These are phyloP conservation scores for Talaromyces rugulosus DNA, from an alignment of 2,329 filamentous ascomycete genomes.

Conservation along the genomic window DNA sequence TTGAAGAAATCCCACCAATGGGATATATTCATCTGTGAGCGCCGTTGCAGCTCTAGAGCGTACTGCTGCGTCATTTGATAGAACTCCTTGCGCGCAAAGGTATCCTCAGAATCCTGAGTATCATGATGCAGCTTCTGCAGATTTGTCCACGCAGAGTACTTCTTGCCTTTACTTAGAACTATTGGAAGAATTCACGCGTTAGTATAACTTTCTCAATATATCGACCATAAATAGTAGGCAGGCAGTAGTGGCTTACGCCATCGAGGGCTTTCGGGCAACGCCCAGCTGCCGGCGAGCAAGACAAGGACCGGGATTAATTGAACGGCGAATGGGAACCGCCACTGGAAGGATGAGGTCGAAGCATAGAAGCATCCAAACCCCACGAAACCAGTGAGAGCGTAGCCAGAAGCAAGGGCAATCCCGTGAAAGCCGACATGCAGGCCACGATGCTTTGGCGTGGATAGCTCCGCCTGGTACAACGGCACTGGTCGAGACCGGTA, in stretches of 20 bases:
- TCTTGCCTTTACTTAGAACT: not conserved
- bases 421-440: not conserved
- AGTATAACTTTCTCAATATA: not conserved
- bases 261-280: not conserved
- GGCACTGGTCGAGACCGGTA: not conserved
- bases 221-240: not conserved
- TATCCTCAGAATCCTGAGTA: not conserved
- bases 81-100: not conserved
- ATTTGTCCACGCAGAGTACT: not conserved
- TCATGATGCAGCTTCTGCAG: not conserved
- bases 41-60: not conserved
- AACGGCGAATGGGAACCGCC: constrained; percentile 4
- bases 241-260: not conserved
- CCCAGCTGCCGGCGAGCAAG: not conserved
- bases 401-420: not conserved
- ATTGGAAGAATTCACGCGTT: not conserved
- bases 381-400: not conserved
- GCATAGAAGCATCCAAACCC: not conserved
- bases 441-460: not conserved
- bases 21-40: not conserved
- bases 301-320: not conserved
- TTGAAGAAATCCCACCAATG: not conserved
- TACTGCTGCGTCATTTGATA: not conserved
- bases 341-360: not conserved
- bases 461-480: not conserved